Evolutionary conservation across 208 protist species (phyloP).

Genomic region (Leishmania braziliensis): DNA sequence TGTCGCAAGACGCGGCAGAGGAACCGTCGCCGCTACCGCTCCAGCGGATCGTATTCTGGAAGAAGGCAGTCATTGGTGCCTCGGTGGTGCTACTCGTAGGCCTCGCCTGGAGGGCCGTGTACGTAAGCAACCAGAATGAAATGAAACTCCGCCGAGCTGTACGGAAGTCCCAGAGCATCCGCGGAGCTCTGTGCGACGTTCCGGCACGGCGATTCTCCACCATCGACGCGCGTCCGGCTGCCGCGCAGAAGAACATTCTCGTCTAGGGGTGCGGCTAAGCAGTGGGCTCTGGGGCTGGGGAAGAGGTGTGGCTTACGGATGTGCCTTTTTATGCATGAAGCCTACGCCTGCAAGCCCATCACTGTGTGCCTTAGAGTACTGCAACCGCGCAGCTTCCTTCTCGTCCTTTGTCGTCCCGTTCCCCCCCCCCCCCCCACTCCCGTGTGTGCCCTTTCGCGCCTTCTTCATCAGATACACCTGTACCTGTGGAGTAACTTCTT

Average conservation of each 20-base stretch:
- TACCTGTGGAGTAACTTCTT: not conserved
- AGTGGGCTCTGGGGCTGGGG: not conserved
- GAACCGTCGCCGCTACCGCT: not conserved
- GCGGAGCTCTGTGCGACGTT: constrained; percentile 44
- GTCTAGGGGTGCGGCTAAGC: constrained; percentile 15
- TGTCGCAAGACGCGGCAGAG: not conserved
- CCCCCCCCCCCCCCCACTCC: no score
- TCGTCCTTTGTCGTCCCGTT: not conserved
- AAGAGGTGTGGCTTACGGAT: not conserved
- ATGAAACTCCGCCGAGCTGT: constrained; percentile 34
- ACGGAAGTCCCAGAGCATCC: constrained; percentile 39
- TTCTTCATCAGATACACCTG: not conserved
- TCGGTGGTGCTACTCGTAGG: constrained; percentile 33
- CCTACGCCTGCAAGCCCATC: not conserved
- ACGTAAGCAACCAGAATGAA: constrained; percentile 64
- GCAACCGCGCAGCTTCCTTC: not conserved
- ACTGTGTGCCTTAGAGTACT: no score
- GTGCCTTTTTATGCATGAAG: not conserved
- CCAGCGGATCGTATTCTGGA: constrained; percentile 12
- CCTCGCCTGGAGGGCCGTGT: constrained; percentile 54
- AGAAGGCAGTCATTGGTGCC: constrained; percentile 28
- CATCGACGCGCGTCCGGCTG: constrained; percentile 26
- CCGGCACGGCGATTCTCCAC: constrained; percentile 62
- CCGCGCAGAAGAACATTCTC: constrained; percentile 19
- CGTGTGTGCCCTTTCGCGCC: not conserved